Evolutionary conservation across 371 early-diverging fungal species (phyloP).

Genomic region (Rhizopus sp.): DNA sequence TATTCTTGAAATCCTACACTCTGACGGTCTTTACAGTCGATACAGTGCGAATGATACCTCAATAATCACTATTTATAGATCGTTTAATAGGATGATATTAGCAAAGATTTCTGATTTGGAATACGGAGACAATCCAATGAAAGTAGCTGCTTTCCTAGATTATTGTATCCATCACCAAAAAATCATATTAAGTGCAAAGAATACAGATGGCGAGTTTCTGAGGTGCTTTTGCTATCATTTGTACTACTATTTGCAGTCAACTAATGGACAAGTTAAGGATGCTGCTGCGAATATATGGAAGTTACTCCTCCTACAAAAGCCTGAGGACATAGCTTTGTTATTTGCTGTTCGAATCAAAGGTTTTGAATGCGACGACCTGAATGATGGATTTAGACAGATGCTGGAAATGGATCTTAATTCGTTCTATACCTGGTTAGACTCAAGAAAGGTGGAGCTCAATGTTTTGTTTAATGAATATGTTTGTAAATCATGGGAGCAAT

Average conservation of each 20-base stretch:
- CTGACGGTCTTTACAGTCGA: conserved; percentile 29
- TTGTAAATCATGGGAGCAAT: conserved; percentile 62
- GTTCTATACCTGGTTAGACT: conserved; percentile 61
- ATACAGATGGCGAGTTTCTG: conserved; percentile 67
- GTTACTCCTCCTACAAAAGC: conserved; percentile 61
- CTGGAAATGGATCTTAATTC: conserved; percentile 54
- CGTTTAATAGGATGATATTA: conserved; percentile 64
- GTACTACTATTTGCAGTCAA: conserved; percentile 52
- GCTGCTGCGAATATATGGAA: conserved; percentile 64
- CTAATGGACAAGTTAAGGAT: conserved; percentile 47
- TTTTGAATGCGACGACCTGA: conserved; percentile 58
- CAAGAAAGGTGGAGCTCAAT: conserved; percentile 50
- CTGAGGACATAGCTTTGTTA: conserved; percentile 40
- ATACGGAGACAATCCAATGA: conserved; percentile 30
- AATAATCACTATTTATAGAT: conserved; percentile 38
- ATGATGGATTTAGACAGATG: conserved; percentile 64
- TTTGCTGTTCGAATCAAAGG: conserved; percentile 51
- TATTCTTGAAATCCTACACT: conserved; percentile 51
- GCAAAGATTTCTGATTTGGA: conserved; percentile 55
- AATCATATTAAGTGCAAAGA: conserved; percentile 57
- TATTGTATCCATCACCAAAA: conserved; percentile 72
- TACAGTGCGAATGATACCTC: conserved; percentile 21
- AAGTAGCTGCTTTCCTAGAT: conserved; percentile 54
- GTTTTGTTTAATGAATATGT: conserved; percentile 58
- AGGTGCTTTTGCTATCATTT: conserved; percentile 67